Percentiles rank a stretch among this genome's conserved stretches.
Evolutionary conservation across 225 moss, liverwort and hornwort genomes (phyloP).

Genomic region (Polytrichum commune): DNA sequence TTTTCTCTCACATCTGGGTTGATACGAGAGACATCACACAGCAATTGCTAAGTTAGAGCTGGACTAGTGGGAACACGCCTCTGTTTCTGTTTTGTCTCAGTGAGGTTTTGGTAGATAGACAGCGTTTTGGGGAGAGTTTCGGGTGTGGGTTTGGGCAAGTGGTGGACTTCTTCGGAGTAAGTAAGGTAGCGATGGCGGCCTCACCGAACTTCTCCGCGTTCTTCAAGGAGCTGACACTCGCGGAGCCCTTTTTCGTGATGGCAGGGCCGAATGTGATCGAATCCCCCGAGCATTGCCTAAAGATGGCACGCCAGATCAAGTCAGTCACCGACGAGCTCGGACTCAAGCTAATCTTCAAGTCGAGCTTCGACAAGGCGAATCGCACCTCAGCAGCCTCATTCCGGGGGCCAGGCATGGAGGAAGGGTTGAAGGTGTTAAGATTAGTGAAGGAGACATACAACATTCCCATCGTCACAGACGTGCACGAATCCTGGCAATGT

Average conservation of each 20-base stretch:
- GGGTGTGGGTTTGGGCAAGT: too few relatives aligned
- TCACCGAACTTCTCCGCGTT: conserved; percentile 31
- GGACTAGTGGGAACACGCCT: background rate
- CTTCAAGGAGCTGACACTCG: conserved; percentile 52
- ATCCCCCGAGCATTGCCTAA: conserved; percentile 71
- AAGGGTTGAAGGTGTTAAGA: conserved; percentile 73
- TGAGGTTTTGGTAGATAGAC: too few relatives aligned
- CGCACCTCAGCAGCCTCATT: conserved; percentile 80
- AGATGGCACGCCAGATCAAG: conserved; percentile 97
- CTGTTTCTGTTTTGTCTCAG: background rate
- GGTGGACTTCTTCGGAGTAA: too few relatives aligned
- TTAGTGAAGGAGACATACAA: conserved; percentile 62
- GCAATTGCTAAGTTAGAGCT: too few relatives aligned
- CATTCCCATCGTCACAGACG: conserved; percentile 86
- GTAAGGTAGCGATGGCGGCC: conserved; percentile 14
- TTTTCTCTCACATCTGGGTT: too few relatives aligned
- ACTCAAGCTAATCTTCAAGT: conserved; percentile 82
- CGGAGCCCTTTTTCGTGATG: conserved; percentile 86
- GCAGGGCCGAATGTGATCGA: conserved; percentile 98
- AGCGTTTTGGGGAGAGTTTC: too few relatives aligned
- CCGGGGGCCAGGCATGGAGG: conserved; percentile 83
- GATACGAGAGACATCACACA: too few relatives aligned
- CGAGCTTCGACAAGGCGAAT: conserved; percentile 97
- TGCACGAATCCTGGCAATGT: conserved; percentile 85
- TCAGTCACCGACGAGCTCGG: conserved; percentile 84